Percentiles rank a stretch among this genome's conserved stretches.
These are phyloP conservation scores for Conoideocrella luteorostrata DNA, from an alignment of 2,329 filamentous ascomycete genomes.

Conservation along the genomic window DNA sequence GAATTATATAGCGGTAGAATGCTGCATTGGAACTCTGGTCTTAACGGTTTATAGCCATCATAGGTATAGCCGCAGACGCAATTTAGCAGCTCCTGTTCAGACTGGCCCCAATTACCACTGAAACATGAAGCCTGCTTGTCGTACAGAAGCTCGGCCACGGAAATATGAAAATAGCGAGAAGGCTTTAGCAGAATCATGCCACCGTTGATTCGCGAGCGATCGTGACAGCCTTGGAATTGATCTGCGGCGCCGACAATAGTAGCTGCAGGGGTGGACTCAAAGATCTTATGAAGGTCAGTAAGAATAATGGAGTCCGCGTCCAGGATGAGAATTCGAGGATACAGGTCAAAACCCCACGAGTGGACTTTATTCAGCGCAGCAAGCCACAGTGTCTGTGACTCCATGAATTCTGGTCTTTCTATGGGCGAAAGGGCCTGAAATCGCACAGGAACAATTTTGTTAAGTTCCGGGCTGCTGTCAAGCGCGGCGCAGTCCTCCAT, in stretches of 20 bases:
- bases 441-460: background rate
- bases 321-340: background rate
- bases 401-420: slow-evolving; percentile 1
- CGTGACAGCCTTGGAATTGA: background rate
- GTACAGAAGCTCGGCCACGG: background rate
- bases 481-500: background rate
- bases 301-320: slow-evolving; percentile 1
- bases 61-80: slow-evolving; percentile 1
- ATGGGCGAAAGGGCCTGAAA: slow-evolving; percentile 1
- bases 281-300: background rate
- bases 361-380: slow-evolving; percentile 2
- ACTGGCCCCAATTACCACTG: background rate
- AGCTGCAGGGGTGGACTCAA: background rate
- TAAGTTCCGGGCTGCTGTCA: background rate
- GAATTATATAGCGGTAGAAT: slow-evolving; percentile 2
- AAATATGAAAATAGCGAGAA: slow-evolving; percentile 2
- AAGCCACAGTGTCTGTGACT: background rate
- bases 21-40: slow-evolving; percentile 2
- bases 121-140: slow-evolving; percentile 1
- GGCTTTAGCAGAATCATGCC: slow-evolving; percentile 3
- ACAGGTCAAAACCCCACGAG: slow-evolving; percentile 1
- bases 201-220: slow-evolving; percentile 1
- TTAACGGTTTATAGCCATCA: background rate
- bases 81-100: slow-evolving; percentile 1
- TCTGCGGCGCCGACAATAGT: background rate